Base-by-base conservation (phyloP, 2,329 filamentous ascomycete species). In the Alternaria infectoria region DNA sequence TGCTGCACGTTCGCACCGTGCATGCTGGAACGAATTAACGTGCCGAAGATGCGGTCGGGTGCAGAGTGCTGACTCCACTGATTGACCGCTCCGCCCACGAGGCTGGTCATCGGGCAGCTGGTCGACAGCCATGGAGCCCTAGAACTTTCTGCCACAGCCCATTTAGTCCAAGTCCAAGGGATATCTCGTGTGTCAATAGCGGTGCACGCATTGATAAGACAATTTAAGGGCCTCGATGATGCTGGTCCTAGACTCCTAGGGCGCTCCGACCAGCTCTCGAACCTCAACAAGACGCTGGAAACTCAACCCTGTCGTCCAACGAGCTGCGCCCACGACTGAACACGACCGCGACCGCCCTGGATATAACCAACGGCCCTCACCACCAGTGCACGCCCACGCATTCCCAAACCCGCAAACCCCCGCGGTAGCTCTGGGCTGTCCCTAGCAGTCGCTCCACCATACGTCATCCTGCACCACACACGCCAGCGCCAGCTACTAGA, bases 401-500 rank as follows among this genome's bases (percentile, higher is more conserved):
- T 49, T 2, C 23, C 54, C 36, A 65, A 55, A 58, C 51, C 30
- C 57, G 23, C 43, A 40, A 54, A 32, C 52, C 46, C 47, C 59
- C 59, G 52, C 52, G 62, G 62, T 57, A 57, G 62, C 59, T 59
- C 49, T 50, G 51, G 54, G 57, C 59, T 44, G 47, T 56, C 57
- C 57, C 46, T 19, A 32, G 63, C 57, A 62, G 67, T 66, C 65
- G 63, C 62, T 56, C 54, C 32, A 44, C 50, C 40, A 65, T 72
- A 74, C 71, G 71, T 74, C 71, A 74, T 74, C 60, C 57, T 69
- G 68, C 68, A 65, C 66, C 63, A 61, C 64, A 64, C 55, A 65
- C 64, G 58, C 58, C 57, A 44, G 57, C 64, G 54, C 45, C 55
- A 46, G 40, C 65, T 62, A 45, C 57, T 71, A 54, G 57, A 68